phyloP scores from a whole-genome alignment of 805 yeast species.

The Metschnikowia henanensis region DNA sequence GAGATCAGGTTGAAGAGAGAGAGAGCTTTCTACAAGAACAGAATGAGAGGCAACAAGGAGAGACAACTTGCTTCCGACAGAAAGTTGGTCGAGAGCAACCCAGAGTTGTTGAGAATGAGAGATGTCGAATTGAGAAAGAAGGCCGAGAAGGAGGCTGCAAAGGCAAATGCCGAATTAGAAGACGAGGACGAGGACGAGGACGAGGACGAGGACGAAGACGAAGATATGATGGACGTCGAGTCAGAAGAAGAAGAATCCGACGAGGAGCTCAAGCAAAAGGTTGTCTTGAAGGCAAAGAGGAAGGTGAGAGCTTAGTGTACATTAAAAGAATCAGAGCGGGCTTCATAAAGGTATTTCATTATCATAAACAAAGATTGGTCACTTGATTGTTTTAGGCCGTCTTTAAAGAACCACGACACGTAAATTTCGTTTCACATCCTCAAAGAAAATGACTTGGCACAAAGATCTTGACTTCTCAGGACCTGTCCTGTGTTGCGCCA shows the following conservation, averaged over 20 bases:
- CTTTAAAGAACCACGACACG: no score
- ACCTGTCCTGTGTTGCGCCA: neutral
- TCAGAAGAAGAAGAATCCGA: conserved; percentile 45
- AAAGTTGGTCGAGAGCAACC: conserved; percentile 85
- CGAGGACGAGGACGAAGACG: conserved; percentile 43
- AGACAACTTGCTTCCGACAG: conserved; percentile 81
- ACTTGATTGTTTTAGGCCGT: neutral
- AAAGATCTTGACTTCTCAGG: neutral
- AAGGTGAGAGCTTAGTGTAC: conserved; percentile 24
- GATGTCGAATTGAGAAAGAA: conserved; percentile 84
- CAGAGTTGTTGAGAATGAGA: conserved; percentile 87
- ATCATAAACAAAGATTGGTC: conserved; percentile 2
- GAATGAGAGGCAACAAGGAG: conserved; percentile 98
- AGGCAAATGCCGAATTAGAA: conserved; percentile 34
- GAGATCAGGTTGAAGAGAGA: conserved; percentile 96
- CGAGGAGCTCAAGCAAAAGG: conserved; percentile 51
- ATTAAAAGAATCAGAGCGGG: conserved; percentile 7
- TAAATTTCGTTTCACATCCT: no score
- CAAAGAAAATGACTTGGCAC: neutral
- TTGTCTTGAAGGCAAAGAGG: conserved; percentile 65
- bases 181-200: no score
- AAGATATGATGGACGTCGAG: conserved; percentile 42
- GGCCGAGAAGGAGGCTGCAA: conserved; percentile 57
- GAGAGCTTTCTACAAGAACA: conserved; percentile 97
- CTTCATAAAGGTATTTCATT: conserved; percentile 2